Evolutionary conservation across 1,139 yeast species (phyloP).

Genomic region (Candida mesenterica): DNA sequence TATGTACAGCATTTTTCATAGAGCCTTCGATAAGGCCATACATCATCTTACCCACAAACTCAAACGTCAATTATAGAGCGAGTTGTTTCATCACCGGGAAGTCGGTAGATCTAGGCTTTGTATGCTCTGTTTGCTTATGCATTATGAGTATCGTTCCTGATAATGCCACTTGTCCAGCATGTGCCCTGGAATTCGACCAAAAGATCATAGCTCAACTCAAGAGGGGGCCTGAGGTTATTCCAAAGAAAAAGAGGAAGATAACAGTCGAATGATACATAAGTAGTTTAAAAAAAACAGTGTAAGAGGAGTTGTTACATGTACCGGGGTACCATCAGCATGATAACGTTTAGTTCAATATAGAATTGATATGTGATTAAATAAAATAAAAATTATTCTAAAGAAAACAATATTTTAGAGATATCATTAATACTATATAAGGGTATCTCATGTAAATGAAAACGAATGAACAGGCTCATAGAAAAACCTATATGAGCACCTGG

Average conservation of each 20-base stretch:
- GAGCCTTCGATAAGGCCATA: slow-evolving; percentile 79
- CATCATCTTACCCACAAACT: slow-evolving; percentile 77
- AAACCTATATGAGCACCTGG: too few species aligned
- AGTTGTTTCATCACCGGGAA: slow-evolving; percentile 89
- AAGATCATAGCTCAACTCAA: slow-evolving; percentile 38
- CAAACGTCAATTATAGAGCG: slow-evolving; percentile 89
- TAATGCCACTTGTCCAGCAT: slow-evolving; percentile 56
- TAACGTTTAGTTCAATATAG: too few species aligned
- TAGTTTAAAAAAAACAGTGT: too few species aligned
- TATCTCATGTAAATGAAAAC: too few species aligned
- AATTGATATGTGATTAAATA: too few species aligned
- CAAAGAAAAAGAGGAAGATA: slow-evolving; percentile 37
- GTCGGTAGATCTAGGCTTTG: slow-evolving; percentile 89
- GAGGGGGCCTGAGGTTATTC: slow-evolving; percentile 53
- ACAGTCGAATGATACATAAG: not conserved
- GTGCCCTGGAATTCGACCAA: slow-evolving; percentile 53
- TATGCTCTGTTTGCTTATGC: slow-evolving; percentile 93
- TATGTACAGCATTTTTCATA: slow-evolving; percentile 66
- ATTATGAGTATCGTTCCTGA: slow-evolving; percentile 64
- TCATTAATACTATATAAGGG: too few species aligned
- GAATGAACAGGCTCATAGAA: too few species aligned
- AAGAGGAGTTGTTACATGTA: too few species aligned
- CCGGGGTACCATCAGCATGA: too few species aligned
- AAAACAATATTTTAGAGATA: too few species aligned
- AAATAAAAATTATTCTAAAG: too few species aligned